Percentiles rank a stretch among this genome's conserved stretches.
phyloP scores from a whole-genome alignment of 805 yeast species.

The Candida ponderosae region DNA sequence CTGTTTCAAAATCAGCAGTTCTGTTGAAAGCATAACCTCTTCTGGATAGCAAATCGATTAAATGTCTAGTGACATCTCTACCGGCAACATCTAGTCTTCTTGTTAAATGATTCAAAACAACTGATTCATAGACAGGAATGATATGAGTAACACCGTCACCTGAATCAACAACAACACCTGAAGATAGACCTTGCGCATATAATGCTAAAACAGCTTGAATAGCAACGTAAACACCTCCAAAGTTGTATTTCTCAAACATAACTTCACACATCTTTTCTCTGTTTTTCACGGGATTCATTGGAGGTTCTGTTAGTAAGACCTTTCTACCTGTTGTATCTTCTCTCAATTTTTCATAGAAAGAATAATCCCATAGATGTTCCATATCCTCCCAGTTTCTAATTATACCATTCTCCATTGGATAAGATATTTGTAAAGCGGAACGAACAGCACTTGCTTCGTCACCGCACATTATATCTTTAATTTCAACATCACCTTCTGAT shows the following conservation, averaged over 20 bases:
- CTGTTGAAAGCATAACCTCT: constrained; percentile 97
- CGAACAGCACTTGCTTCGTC: constrained; percentile 89
- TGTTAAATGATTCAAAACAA: constrained; percentile 90
- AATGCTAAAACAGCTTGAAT: constrained; percentile 97
- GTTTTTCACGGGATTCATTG: constrained; percentile 89
- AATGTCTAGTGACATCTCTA: constrained; percentile 94
- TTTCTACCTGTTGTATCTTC: constrained; percentile 73
- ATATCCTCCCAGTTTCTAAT: constrained; percentile 98
- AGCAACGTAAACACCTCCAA: constrained; percentile 92
- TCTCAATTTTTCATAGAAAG: constrained; percentile 86
- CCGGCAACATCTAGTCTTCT: constrained; percentile 95
- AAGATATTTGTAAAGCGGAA: constrained; percentile 83
- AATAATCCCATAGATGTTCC: constrained; percentile 98
- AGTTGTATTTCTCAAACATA: constrained; percentile 85
- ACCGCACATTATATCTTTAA: constrained; percentile 97
- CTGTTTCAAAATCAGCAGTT: constrained; percentile 98
- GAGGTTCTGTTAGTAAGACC: constrained; percentile 91
- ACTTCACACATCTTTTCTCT: constrained; percentile 88
- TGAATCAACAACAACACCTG: constrained; percentile 97
- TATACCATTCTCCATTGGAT: constrained; percentile 98
- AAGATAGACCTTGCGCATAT: constrained; percentile 92
- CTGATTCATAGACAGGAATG: constrained; percentile 96
- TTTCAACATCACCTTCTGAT: constrained; percentile 54
- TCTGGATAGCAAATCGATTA: constrained; percentile 83
- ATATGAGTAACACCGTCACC: constrained; percentile 99